Percentiles rank a stretch among this genome's conserved stretches.
Conservation (phyloP, 225 moss, liverwort and hornwort species). For the Takakia lepidozioides region DNA sequence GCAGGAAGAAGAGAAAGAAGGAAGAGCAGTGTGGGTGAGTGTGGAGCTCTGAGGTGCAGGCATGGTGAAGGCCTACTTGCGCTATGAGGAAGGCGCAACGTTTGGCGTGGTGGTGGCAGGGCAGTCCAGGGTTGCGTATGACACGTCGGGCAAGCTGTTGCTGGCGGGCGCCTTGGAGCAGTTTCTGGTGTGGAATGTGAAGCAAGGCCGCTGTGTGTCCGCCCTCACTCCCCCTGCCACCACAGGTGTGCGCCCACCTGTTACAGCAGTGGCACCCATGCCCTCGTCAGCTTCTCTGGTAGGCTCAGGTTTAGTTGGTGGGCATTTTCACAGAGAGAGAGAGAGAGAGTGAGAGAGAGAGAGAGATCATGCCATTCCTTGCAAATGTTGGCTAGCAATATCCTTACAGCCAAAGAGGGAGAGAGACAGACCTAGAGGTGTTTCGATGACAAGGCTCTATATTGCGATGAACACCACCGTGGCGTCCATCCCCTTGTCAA, state of each 20-base stretch:
- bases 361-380: background rate
- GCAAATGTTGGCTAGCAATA: too few relatives aligned
- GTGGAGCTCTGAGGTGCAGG: too few relatives aligned
- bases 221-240: conserved; percentile 38
- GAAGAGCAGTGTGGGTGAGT: too few relatives aligned
- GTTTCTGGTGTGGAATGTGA: conserved; percentile 91
- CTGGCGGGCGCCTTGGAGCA: conserved; percentile 91
- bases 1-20: too few relatives aligned
- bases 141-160: conserved; percentile 75
- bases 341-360: too few relatives aligned
- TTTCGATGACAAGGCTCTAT: too few relatives aligned
- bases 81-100: conserved; percentile 73
- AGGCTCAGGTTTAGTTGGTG: conserved; percentile 12
- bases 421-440: too few relatives aligned
- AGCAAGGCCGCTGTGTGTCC: conserved; percentile 76
- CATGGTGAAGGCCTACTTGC: conserved; percentile 98
- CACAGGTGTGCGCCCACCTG: conserved; percentile 39
- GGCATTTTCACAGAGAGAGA: too few relatives aligned
- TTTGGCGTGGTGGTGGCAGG: conserved; percentile 80
- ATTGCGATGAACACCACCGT: too few relatives aligned
- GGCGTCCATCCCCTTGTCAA: background rate
- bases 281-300: conserved; percentile 79
- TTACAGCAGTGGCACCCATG: conserved; percentile 65
- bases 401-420: too few relatives aligned
- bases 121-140: conserved; percentile 68